These are phyloP conservation scores for Beauveria scarabaeidicola DNA, from an alignment of 2,329 filamentous ascomycete genomes.

Conservation along the genomic window DNA sequence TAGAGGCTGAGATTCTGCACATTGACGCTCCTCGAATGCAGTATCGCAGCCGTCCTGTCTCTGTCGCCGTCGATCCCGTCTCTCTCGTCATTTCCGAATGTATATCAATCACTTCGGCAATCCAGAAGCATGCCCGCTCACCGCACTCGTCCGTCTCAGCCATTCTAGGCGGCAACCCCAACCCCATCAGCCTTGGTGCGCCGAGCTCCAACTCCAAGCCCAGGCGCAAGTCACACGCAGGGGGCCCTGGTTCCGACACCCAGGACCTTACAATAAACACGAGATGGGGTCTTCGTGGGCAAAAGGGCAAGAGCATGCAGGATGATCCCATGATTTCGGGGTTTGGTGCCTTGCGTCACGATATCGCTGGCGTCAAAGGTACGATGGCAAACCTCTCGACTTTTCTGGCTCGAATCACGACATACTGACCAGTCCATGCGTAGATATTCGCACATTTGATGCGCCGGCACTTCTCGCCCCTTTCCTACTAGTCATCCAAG, in stretches of 20 bases:
- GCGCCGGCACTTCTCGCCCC: constrained; percentile 82
- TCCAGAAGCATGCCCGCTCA: constrained; percentile 95
- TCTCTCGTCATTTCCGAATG: constrained; percentile 96
- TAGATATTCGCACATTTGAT: constrained; percentile 83
- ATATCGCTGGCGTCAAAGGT: constrained; percentile 81
- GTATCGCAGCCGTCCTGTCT: constrained; percentile 54
- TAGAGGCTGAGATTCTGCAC: constrained; percentile 10
- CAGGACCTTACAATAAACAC: constrained; percentile 59
- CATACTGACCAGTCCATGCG: background rate
- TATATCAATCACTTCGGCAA: constrained; percentile 94
- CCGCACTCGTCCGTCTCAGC: constrained; percentile 93
- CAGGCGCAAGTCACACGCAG: constrained; percentile 33
- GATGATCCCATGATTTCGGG: constrained; percentile 94
- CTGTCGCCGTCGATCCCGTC: constrained; percentile 82
- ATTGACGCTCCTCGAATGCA: constrained; percentile 40
- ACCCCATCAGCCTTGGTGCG: constrained; percentile 45
- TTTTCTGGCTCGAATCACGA: background rate
- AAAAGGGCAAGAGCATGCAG: constrained; percentile 94
- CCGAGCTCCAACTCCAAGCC: constrained; percentile 33
- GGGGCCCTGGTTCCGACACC: constrained; percentile 30
- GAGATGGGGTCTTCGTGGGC: constrained; percentile 86
- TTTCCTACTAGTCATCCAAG: constrained; percentile 93
- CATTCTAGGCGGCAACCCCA: constrained; percentile 73
- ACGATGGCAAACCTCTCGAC: constrained; percentile 15
- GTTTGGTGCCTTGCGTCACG: constrained; percentile 81